A percentile compares a stretch with the other conserved stretches of the same genome.
These are phyloP conservation scores for Obelidium mucronatum DNA, from an alignment of 192 early-diverging fungal genomes.

Conservation along the genomic window DNA sequence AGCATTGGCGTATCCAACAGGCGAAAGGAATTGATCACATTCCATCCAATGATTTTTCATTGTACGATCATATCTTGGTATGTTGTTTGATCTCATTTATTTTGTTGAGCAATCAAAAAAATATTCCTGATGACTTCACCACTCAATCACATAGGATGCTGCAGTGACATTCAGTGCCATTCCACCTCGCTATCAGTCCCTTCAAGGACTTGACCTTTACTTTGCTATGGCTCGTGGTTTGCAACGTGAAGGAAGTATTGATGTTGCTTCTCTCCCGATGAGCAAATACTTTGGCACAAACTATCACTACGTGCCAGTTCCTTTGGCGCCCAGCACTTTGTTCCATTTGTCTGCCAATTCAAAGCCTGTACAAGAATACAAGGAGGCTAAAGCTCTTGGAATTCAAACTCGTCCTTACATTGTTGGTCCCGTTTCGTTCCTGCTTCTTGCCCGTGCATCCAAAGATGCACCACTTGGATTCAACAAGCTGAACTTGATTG, in stretches of 20 bases:
- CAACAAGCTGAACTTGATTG: conserved; percentile 77
- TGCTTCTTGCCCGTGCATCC: conserved; percentile 82
- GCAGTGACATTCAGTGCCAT: conserved; percentile 63
- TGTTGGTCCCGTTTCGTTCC: conserved; percentile 90
- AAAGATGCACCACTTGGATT: conserved; percentile 67
- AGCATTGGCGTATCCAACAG: conserved; percentile 71
- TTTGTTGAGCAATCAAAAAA: conserved; percentile 13
- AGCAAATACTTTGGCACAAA: conserved; percentile 99
- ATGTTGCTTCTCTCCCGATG: conserved; percentile 97
- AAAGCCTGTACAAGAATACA: conserved; percentile 86
- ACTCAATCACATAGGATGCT: conserved; percentile 19
- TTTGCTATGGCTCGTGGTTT: conserved; percentile 98
- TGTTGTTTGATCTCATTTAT: not conserved
- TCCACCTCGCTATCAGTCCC: conserved; percentile 63
- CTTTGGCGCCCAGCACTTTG: conserved; percentile 56
- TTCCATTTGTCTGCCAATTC: conserved; percentile 75
- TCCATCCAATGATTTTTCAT: conserved; percentile 93
- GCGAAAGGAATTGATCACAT: conserved; percentile 81
- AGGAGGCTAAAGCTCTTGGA: conserved; percentile 90
- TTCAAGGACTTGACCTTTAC: conserved; percentile 77
- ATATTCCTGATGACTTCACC: not conserved
- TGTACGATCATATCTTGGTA: conserved; percentile 92
- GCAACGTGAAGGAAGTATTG: conserved; percentile 77
- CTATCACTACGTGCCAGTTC: conserved; percentile 72
- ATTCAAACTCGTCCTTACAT: conserved; percentile 92